Evolutionary conservation across 2,329 filamentous ascomycete genomes (phyloP), one percentile per base, ranked within the genome.

Genomic region (Diaporthe sp.): DNA sequence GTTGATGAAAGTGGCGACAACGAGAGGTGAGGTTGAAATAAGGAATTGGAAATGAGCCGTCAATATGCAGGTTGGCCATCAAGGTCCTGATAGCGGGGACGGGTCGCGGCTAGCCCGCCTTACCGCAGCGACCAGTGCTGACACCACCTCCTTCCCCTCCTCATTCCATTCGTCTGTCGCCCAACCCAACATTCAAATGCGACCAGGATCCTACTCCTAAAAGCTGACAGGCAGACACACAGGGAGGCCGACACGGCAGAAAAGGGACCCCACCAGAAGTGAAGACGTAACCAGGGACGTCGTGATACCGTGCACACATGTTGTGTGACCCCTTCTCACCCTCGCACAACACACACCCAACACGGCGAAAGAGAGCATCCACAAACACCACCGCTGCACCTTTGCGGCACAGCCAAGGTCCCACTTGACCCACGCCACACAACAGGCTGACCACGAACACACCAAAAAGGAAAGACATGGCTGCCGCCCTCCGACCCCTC

Each of bases 401-500:
- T 44, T 7, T 62, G 39, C n/a, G 59, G 59, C 59, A 62, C 59
- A 44, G 59, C 25, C 15, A 31, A 31, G 59, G 59, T 31, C 39
- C 59, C 59, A 65, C 59, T 46, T 46, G 8, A 22, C 39, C 59
- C n/a, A 67, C 62, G 8, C 44, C 62, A 9, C 12, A 22, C 22
- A 34, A n/a, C 22, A 28, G 25, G 25, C 31, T 25, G 3, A n/a
- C 4, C 42, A 8, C 51, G 44, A 57, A 7, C 37, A 57, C 34
- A 28, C 37, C 28, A 19, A 39, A n/a, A n/a, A 31, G 1, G 22
- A n/a, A 25, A 22, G 22, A 37, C 17, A 75, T 75, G 74, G 67
- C 77, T 10, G 78, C 78, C 39, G 78, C 82, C 34, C 83, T 87
- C 75, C 80, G 80, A 74, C 75, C 80, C 75, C 86, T 90, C 74